phyloP scores from a whole-genome alignment of 2,329 filamentous ascomycete genomes.

The Endocalyx cinctus region DNA sequence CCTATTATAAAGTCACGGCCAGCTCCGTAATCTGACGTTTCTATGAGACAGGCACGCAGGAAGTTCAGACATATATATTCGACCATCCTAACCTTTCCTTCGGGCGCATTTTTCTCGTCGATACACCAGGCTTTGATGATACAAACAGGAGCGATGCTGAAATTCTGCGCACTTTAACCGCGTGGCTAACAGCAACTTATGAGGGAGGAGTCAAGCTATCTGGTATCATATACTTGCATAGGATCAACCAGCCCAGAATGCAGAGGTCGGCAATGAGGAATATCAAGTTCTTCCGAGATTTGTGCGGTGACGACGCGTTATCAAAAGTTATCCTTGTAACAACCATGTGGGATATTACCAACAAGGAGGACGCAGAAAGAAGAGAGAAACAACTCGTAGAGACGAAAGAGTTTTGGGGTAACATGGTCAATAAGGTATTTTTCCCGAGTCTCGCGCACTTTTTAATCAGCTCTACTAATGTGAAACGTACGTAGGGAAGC shows the following conservation, averaged over 20 bases:
- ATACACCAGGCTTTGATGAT: constrained; percentile 13
- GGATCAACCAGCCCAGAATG: constrained; percentile 7
- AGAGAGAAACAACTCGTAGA: constrained; percentile 5
- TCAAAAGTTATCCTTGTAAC: constrained; percentile 6
- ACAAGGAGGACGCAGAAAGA: background rate
- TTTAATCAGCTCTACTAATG: background rate
- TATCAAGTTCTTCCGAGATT: constrained; percentile 3
- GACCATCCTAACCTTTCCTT: constrained; percentile 1
- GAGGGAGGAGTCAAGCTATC: constrained; percentile 1
- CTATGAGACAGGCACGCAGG: constrained; percentile 9
- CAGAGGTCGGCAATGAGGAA: constrained; percentile 6
- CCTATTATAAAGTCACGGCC: background rate
- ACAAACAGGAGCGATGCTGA: constrained; percentile 5
- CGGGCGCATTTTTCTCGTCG: constrained; percentile 7
- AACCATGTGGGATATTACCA: constrained; percentile 16
- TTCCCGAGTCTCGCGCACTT: background rate
- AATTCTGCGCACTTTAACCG: constrained; percentile 4
- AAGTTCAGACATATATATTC: constrained; percentile 3
- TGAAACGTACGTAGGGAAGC: constrained; percentile 3
- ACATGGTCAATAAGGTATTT: constrained; percentile 4
- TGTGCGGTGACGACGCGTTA: constrained; percentile 7
- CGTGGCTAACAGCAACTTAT: constrained; percentile 7
- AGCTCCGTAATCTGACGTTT: background rate
- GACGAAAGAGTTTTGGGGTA: constrained; percentile 3
- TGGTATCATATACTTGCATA: constrained; percentile 9